phyloP scores from a whole-genome alignment of 371 early-diverging fungal species.

The Mucor piriformis region DNA sequence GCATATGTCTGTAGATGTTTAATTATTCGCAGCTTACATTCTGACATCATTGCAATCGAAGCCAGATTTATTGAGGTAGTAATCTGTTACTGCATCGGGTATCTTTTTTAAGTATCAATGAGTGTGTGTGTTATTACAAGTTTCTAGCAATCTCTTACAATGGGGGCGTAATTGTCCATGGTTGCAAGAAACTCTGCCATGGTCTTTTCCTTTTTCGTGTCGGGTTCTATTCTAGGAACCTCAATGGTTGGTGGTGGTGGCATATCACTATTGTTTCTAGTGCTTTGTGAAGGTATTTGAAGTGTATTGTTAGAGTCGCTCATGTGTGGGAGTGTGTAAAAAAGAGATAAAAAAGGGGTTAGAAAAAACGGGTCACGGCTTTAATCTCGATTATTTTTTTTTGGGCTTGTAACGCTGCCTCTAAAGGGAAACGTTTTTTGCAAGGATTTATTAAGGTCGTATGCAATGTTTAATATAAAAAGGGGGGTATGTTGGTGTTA shows the following conservation, averaged over 20 bases:
- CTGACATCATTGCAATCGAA: slow-evolving; percentile 91
- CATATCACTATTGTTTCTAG: not conserved
- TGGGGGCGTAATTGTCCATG: slow-evolving; percentile 90
- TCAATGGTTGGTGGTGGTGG: slow-evolving; percentile 4
- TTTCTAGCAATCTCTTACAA: slow-evolving; percentile 55
- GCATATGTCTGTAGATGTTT: no score
- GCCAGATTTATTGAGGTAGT: slow-evolving; percentile 92
- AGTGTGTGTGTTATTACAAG: not conserved
- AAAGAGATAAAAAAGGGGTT: no score
- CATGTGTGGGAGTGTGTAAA: not conserved
- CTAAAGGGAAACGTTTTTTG: no score
- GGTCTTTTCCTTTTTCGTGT: slow-evolving; percentile 55
- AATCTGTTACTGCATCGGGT: slow-evolving; percentile 97
- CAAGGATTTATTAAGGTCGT: no score
- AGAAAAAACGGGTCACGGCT: no score
- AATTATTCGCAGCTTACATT: slow-evolving; percentile 72
- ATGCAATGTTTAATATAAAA: no score
- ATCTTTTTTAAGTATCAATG: slow-evolving; percentile 58
- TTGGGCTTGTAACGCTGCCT: no score
- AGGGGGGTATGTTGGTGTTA: no score
- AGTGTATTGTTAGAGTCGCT: slow-evolving; percentile 6
- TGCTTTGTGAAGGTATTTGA: slow-evolving; percentile 9
- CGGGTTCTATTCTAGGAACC: slow-evolving; percentile 10
- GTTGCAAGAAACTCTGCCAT: slow-evolving; percentile 84
- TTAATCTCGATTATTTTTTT: no score